Base-by-base conservation (phyloP, 2,329 filamentous ascomycete genomes). In the Plenodomus tracheiphilus region DNA sequence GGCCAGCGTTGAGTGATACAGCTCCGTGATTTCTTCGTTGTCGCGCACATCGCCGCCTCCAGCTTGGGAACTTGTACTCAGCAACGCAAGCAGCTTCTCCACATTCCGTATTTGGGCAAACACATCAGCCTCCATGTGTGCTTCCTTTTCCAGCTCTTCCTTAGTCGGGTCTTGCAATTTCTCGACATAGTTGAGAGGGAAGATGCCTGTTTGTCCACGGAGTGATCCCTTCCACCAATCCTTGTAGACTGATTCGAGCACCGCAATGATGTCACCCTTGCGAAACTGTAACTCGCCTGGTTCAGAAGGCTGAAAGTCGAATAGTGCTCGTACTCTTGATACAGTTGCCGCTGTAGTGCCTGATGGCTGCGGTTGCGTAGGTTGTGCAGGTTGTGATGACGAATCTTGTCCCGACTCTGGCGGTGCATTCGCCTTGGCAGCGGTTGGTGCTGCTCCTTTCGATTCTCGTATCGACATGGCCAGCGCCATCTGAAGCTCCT, bases 191-290 rank as follows among this genome's bases (percentile, higher is more conserved):
- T 99, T 99, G 58, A 99, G 82, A 6, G 94, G 94, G 74, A 99
- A 99, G 58, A 99, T 99, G 62, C 94, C 94, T 6, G 91, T 97
- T 73, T 97, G 91, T 17, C 94, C 94, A 68, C 92, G 86, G 50
- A 99, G 78, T 36, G 92, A 96, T 1, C 94, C 94, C 63, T 96
- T 93, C 94, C 94, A 99, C 94, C 94, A 99, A 73, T 99, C 94
- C 74, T 97, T 99, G 77, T 95, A 99, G 1, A 97, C 94, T 1
- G 92, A 97, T 74, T 97, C 94, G 35, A 99, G 80, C 15, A 99
- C 94, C 1, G 94, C 93, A 71, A 99, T 99, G 35, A 97, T 88
- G 70, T 99, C 94, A 21, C 94, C 93, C 76, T 96, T 96, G 61
- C 92, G 88, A 73, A 99, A 99, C 61, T 96, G 91, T 53, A 99